Evolutionary conservation across 176 grass and related monocot genomes (phyloP).

Genomic region (Oryza australiensis): DNA sequence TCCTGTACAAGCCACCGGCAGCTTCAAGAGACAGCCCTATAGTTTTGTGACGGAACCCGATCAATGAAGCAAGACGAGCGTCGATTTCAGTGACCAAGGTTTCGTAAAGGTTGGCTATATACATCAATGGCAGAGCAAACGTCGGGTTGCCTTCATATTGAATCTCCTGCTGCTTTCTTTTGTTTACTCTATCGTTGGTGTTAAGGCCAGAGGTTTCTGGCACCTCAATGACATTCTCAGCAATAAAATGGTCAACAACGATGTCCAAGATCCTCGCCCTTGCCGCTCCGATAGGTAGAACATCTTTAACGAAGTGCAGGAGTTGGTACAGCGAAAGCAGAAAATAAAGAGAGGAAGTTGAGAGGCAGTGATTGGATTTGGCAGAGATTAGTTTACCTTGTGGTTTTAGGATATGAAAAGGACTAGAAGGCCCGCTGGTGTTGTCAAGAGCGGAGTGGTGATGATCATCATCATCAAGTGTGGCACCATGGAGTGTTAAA

Average conservation of each 20-base stretch:
- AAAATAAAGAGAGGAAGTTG: not conserved
- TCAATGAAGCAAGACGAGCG: constrained; percentile 58
- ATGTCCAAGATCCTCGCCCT: constrained; percentile 73
- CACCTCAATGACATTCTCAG: constrained; percentile 70
- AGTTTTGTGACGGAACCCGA: constrained; percentile 61
- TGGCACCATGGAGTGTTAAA: constrained; percentile 53
- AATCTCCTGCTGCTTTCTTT: constrained; percentile 72
- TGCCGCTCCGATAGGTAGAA: constrained; percentile 71
- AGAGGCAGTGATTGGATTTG: not conserved
- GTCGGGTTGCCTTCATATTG: constrained; percentile 70
- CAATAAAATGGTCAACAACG: constrained; percentile 72
- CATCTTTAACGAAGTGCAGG: constrained; percentile 45
- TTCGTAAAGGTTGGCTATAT: constrained; percentile 89
- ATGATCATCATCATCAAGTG: constrained; percentile 64
- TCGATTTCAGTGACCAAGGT: constrained; percentile 75
- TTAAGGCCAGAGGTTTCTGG: constrained; percentile 48
- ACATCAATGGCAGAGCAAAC: constrained; percentile 90
- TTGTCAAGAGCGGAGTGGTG: constrained; percentile 63
- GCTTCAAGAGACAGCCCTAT: constrained; percentile 89
- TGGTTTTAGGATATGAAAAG: constrained; percentile 62
- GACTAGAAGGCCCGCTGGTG: constrained; percentile 59
- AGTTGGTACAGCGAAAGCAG: constrained; percentile 8
- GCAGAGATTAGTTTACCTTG: constrained; percentile 43
- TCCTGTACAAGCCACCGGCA: constrained; percentile 90
- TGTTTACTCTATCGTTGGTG: constrained; percentile 56